Evolutionary conservation across 2,329 filamentous ascomycete species (phyloP).

Genomic region (Xylariomycetidae sp.): DNA sequence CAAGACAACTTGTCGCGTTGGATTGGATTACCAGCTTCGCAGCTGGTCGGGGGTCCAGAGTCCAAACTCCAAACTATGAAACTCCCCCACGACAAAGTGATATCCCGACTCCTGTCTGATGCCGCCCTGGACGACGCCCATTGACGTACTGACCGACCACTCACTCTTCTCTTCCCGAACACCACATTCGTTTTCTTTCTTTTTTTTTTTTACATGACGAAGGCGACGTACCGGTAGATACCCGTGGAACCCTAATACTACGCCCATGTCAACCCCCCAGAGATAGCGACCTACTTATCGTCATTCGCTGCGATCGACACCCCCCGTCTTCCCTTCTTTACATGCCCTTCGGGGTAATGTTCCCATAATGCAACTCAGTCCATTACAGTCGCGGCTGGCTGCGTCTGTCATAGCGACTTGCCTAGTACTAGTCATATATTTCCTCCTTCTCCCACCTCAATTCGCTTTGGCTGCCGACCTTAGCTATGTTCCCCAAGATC

Average conservation of each 20-base stretch:
- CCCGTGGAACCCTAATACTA: conserved; percentile 1
- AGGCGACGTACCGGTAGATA: neutral
- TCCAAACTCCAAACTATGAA: too few relatives aligned
- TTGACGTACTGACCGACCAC: too few relatives aligned
- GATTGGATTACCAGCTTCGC: too few relatives aligned
- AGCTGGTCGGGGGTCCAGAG: too few relatives aligned
- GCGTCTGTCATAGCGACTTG: conserved; percentile 60
- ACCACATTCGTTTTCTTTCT: too few relatives aligned
- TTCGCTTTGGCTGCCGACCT: conserved; percentile 60
- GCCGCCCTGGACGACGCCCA: too few relatives aligned
- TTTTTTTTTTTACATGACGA: neutral
- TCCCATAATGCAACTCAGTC: conserved; percentile 55
- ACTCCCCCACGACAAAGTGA: conserved; percentile 1
- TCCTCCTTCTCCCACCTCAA: conserved; percentile 53
- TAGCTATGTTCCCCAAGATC: conserved; percentile 15
- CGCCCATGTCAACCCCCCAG: too few relatives aligned
- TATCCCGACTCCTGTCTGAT: neutral
- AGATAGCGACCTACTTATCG: neutral
- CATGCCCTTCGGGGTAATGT: conserved; percentile 38
- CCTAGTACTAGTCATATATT: conserved; percentile 55
- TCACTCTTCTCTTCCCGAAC: too few relatives aligned
- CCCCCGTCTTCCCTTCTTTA: conserved; percentile 12
- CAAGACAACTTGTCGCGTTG: too few relatives aligned
- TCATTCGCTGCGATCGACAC: conserved; percentile 6
- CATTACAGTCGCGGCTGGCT: conserved; percentile 67